Evolutionary conservation across 345 rosid genomes (phyloP), one percentile per base, ranked within the genome.

Genomic region (Citrus inodora): DNA sequence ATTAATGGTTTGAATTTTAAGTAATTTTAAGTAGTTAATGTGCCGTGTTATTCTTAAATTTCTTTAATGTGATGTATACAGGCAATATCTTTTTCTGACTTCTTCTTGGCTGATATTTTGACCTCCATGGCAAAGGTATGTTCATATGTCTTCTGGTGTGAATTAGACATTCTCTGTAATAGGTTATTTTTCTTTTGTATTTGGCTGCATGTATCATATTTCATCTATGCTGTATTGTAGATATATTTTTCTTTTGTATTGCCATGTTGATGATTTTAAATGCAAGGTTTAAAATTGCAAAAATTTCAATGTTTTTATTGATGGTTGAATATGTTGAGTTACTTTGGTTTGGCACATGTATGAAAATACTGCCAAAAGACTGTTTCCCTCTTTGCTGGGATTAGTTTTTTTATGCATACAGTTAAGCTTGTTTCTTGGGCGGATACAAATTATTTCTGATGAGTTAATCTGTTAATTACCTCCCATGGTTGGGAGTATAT

Each of bases 41-140:
- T 67, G 19, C 66, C 55, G 7, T 51, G 14, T 62, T 69, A 16
- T 35, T 19, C n/a, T 33, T 58, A 76, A 73, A 70, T 71, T 67
- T 74, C 70, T 42, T 70, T 79, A 70, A 48, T 70, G 11, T 75
- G 68, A 64, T 71, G 22, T 37, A 71, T 80, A 68, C 93, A 95
- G 98, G 88, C 94, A 62, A 92, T 95, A 77, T 78, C 97, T 7
- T 93, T 95, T 85, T 80, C 92, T 1, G 99, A 95, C 90, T 95
- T 95, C 85, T 95, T 95, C 79, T 73, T 95, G 82, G 99, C 97
- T 71, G 99, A 95, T 87, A 92, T 95, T 76, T 68, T 95, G 78
- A 95, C 99, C 64, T 95, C 98, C 69, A 85, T 95, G 99, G 86
- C 99, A 76, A 95, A 95, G 98, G 98, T 95, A 78, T 70, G 48